These are phyloP conservation scores for Cladophialophora chaetospira DNA, from an alignment of 2,329 filamentous ascomycete species.

Conservation along the genomic window DNA sequence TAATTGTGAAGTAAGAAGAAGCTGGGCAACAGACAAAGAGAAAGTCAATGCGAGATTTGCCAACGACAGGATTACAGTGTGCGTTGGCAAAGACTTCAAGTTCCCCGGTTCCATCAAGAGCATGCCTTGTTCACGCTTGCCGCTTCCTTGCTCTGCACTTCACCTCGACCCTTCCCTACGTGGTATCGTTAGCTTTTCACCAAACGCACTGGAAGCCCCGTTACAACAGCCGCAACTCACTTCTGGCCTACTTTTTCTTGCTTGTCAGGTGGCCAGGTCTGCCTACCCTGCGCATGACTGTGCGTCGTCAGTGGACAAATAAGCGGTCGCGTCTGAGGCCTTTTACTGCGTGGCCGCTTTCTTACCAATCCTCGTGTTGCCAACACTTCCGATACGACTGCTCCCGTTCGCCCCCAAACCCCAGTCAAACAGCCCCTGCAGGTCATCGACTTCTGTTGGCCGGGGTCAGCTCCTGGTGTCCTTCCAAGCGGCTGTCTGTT, in stretches of 20 bases:
- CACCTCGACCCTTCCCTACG: too few species aligned
- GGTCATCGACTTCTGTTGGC: conserved; percentile 13
- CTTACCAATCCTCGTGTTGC: conserved; percentile 18
- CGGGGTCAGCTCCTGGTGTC: too few species aligned
- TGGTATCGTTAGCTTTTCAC: background rate
- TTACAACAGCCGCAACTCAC: conserved; percentile 4
- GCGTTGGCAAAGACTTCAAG: conserved; percentile 7
- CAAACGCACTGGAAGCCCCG: background rate
- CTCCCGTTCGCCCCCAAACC: background rate
- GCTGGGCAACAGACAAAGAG: too few species aligned
- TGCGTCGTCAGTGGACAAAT: conserved; percentile 13
- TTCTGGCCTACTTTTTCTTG: conserved; percentile 8
- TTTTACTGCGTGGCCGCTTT: conserved; percentile 14
- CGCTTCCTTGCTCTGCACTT: too few species aligned
- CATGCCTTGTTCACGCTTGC: background rate
- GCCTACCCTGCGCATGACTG: background rate
- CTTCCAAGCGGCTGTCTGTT: conserved; percentile 9
- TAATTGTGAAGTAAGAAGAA: too few species aligned
- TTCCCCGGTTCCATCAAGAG: too few species aligned
- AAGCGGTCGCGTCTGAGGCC: conserved; percentile 5
- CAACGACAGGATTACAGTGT: background rate
- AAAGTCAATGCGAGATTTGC: background rate
- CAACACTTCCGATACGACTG: conserved; percentile 15
- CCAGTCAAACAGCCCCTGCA: conserved; percentile 12
- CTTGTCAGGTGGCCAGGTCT: conserved; percentile 24